Percentiles rank a stretch among this genome's conserved stretches.
Conservation (phyloP, 2,329 filamentous ascomycete species). For the Trichoderma endophyticum region DNA sequence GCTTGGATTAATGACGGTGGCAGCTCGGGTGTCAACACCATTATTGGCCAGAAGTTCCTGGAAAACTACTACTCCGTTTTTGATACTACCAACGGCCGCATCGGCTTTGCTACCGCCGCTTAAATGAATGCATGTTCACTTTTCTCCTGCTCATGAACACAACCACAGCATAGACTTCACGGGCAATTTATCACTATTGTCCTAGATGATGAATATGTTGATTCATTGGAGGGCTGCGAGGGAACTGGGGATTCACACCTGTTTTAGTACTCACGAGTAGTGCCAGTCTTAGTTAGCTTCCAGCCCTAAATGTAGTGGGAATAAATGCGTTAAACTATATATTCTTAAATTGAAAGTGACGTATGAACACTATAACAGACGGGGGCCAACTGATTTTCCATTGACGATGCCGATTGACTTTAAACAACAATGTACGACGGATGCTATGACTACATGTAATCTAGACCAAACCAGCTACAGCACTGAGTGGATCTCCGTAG, state of each 20-base stretch:
- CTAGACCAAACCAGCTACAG: background rate
- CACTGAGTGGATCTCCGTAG: background rate
- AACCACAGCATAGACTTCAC: background rate
- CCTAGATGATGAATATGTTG: background rate
- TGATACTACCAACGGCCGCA: background rate
- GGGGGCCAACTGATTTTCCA: too few relatives aligned
- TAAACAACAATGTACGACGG: background rate
- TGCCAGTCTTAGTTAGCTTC: background rate
- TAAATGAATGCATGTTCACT: background rate
- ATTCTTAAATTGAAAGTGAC: background rate
- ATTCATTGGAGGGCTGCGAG: background rate
- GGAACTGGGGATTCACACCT: background rate
- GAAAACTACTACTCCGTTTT: background rate
- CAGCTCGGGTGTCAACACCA: background rate
- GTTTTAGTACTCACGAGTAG: background rate
- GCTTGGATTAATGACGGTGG: background rate
- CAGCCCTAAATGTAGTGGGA: background rate
- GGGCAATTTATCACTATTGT: background rate
- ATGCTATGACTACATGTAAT: background rate
- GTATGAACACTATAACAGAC: background rate
- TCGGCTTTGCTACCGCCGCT: background rate
- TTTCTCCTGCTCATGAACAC: background rate
- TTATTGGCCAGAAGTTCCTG: background rate
- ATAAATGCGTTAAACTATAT: background rate
- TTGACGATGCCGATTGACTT: background rate